Conservation (phyloP, 2,329 filamentous ascomycete species). For the Aspergillus clavatus region DNA sequence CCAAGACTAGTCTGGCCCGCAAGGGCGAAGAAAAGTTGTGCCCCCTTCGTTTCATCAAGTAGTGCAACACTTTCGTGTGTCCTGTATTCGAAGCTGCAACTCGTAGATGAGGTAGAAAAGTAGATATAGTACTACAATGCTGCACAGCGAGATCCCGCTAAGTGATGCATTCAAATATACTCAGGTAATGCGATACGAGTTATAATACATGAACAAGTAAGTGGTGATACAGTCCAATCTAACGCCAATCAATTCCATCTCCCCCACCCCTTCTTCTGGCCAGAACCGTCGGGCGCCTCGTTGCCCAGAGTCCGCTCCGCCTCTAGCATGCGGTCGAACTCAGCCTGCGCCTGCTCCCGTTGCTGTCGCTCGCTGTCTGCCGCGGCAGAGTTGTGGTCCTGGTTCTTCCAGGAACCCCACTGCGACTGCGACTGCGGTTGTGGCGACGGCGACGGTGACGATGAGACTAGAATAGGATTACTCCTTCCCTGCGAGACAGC, state of each 20-base stretch:
- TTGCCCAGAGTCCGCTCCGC: constrained; percentile 30
- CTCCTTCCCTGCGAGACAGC: no score
- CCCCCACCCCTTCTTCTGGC: constrained; percentile 12
- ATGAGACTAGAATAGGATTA: no score
- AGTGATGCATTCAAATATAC: no score
- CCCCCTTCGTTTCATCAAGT: neutral
- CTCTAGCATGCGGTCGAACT: constrained; percentile 43
- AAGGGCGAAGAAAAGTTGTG: constrained; percentile 11
- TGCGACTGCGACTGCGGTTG: neutral
- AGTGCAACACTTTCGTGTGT: neutral
- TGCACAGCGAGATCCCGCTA: no score
- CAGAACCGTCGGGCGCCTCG: no score
- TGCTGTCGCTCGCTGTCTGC: constrained; percentile 22
- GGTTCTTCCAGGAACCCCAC: constrained; percentile 2
- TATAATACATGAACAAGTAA: no score
- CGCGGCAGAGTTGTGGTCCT: neutral
- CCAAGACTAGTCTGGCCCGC: constrained; percentile 8
- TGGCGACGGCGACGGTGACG: no score
- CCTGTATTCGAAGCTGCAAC: no score
- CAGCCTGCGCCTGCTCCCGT: constrained; percentile 37
- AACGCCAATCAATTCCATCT: constrained; percentile 20
- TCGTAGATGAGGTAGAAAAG: no score
- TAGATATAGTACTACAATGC: no score
- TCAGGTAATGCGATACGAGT: no score
- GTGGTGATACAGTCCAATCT: no score